Percentiles rank a stretch among this genome's conserved stretches.
Conservation (phyloP, 1,284 basidiomycete species). For the Ganoderma multipileum region DNA sequence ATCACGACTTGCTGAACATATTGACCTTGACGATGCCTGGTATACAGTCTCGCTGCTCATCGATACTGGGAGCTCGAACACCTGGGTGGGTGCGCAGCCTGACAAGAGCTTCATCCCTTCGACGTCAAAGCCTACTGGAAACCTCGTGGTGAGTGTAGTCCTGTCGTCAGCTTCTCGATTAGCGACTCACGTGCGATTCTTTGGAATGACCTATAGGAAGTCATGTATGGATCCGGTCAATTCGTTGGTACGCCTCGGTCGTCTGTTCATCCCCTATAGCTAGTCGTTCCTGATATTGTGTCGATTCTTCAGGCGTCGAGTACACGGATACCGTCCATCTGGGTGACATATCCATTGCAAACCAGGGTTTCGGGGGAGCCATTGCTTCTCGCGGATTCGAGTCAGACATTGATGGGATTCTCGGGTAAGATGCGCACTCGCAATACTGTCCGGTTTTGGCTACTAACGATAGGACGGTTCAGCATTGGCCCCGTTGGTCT, state of each 20-base stretch:
- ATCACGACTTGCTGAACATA: not conserved
- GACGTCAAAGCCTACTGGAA: slow-evolving; percentile 41
- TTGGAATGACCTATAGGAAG: slow-evolving; percentile 33
- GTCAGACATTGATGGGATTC: slow-evolving; percentile 52
- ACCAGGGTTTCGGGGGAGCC: slow-evolving; percentile 64
- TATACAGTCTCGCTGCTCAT: slow-evolving; percentile 28
- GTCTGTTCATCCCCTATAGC: not conserved
- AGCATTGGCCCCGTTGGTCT: slow-evolving; percentile 55
- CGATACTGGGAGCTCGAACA: slow-evolving; percentile 51
- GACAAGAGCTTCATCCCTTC: slow-evolving; percentile 45
- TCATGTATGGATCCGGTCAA: slow-evolving; percentile 57
- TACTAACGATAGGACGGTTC: not conserved
- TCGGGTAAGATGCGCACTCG: slow-evolving; percentile 40
- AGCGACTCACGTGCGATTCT: not conserved
- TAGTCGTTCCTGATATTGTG: not conserved
- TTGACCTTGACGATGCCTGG: not conserved
- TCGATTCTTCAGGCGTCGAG: slow-evolving; percentile 23
- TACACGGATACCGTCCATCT: slow-evolving; percentile 38
- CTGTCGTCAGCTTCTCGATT: not conserved
- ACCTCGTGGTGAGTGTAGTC: slow-evolving; percentile 22
- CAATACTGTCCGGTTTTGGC: not conserved
- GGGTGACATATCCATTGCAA: slow-evolving; percentile 24
- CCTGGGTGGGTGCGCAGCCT: slow-evolving; percentile 61
- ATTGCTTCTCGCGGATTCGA: slow-evolving; percentile 42
- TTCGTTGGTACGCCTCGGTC: slow-evolving; percentile 47